Conservation (phyloP, 202 grass and related monocot species). For the Bolboschoenoplectus hybrid region DNA sequence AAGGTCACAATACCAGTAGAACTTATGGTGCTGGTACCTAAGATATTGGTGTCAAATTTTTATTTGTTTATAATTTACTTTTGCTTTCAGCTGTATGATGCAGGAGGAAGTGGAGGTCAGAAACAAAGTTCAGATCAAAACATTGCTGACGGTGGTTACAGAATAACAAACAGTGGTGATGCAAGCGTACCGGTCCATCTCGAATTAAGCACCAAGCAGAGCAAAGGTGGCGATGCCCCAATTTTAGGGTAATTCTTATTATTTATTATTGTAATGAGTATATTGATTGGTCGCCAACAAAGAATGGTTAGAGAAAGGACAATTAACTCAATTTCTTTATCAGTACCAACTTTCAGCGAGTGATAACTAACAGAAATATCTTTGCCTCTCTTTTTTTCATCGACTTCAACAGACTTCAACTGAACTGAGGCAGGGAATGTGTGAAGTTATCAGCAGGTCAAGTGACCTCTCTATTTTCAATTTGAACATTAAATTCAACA, state of each 20-base stretch:
- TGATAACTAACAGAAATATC: slow-evolving; percentile 6
- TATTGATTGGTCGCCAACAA: neutral
- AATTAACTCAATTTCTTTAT: neutral
- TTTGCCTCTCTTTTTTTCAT: neutral
- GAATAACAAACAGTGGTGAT: slow-evolving; percentile 26
- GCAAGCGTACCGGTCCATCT: slow-evolving; percentile 36
- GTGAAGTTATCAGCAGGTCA: neutral
- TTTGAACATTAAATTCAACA: neutral
- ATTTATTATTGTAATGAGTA: neutral
- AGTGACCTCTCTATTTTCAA: slow-evolving; percentile 13
- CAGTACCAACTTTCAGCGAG: neutral
- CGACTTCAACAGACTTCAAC: slow-evolving; percentile 26
- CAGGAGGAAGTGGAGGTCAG: slow-evolving; percentile 31
- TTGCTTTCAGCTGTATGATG: slow-evolving; percentile 26
- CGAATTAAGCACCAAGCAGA: slow-evolving; percentile 34
- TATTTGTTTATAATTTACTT: neutral
- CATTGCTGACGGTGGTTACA: neutral
- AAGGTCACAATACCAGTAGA: neutral
- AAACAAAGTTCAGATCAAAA: slow-evolving; percentile 34
- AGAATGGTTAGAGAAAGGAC: neutral
- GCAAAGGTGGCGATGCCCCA: neutral
- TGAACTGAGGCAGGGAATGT: slow-evolving; percentile 20
- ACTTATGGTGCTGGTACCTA: slow-evolving; percentile 1
- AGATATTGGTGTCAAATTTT: neutral
- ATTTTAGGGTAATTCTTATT: slow-evolving; percentile 34